These are phyloP conservation scores for Macroventuria anomochaeta DNA, from an alignment of 2,329 filamentous ascomycete genomes.

Conservation along the genomic window DNA sequence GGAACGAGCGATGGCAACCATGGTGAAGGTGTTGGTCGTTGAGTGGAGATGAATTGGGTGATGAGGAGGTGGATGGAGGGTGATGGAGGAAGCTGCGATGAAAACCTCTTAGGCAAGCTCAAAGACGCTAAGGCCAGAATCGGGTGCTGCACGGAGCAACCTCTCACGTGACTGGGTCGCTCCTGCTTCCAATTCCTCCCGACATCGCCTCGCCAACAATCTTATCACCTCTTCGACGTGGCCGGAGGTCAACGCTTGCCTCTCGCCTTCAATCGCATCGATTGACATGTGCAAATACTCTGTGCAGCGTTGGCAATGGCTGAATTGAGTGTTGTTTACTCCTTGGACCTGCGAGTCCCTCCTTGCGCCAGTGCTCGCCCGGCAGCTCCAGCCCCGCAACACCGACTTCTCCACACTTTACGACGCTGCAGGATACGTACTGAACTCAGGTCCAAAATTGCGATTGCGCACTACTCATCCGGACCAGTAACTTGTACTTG, in stretches of 20 bases:
- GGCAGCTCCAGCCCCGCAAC: conserved; percentile 16
- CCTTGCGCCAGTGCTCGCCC: background rate
- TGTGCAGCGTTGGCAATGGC: conserved; percentile 7
- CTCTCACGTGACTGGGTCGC: conserved; percentile 6
- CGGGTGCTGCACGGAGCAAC: conserved; percentile 9
- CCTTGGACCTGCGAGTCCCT: background rate
- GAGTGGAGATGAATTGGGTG: conserved; percentile 50
- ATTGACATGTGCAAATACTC: no score
- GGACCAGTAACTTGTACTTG: no score
- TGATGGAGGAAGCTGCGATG: conserved; percentile 20
- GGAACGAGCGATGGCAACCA: conserved; percentile 51
- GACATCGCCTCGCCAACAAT: conserved; percentile 20
- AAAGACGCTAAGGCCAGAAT: conserved; percentile 27
- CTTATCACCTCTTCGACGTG: conserved; percentile 7
- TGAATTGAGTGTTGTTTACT: conserved; percentile 1
- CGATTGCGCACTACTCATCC: no score
- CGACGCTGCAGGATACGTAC: background rate
- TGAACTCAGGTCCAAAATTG: no score
- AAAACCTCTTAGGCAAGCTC: conserved; percentile 23
- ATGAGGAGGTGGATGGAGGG: conserved; percentile 20
- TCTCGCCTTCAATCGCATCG: background rate
- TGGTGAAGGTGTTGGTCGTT: conserved; percentile 47
- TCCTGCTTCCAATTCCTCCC: conserved; percentile 14
- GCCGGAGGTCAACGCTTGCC: background rate
- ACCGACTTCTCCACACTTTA: conserved; percentile 17